phyloP scores from a whole-genome alignment of 1,139 yeast species.

The Groenewaldozyma sp. region DNA sequence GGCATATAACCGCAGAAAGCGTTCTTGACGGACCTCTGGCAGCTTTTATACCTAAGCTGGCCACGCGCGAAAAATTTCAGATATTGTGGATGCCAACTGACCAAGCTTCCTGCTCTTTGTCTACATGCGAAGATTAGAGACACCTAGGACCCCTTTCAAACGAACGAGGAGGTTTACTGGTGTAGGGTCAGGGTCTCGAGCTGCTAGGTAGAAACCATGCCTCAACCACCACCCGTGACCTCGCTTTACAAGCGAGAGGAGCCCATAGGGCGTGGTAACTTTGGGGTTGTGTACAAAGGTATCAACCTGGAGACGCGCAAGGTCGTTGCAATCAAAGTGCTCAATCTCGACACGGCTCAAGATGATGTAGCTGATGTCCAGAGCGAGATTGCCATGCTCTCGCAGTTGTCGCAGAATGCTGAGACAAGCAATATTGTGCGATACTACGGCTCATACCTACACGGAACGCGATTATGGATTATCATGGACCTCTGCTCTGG shows the following conservation, averaged over 20 bases:
- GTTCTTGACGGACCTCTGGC: too few relatives aligned
- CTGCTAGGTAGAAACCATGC: too few relatives aligned
- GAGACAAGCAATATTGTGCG: slow-evolving; percentile 75
- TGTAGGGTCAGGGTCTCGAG: too few relatives aligned
- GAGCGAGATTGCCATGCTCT: slow-evolving; percentile 78
- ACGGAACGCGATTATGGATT: slow-evolving; percentile 90
- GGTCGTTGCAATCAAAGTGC: slow-evolving; percentile 85
- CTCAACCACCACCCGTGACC: slow-evolving; percentile 16
- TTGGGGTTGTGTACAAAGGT: slow-evolving; percentile 90
- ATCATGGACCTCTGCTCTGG: slow-evolving; percentile 98
- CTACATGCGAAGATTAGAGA: too few relatives aligned
- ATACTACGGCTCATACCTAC: slow-evolving; percentile 79
- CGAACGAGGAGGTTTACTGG: too few relatives aligned
- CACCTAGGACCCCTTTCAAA: too few relatives aligned
- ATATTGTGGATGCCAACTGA: too few relatives aligned
- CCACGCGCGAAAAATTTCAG: too few relatives aligned
- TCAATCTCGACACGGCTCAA: slow-evolving; percentile 84
- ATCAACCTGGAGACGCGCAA: slow-evolving; percentile 54
- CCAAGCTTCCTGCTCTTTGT: too few relatives aligned
- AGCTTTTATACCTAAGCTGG: too few relatives aligned
- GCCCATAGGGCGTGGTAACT: slow-evolving; percentile 90
- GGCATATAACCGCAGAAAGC: too few relatives aligned
- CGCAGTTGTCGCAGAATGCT: slow-evolving; percentile 61
- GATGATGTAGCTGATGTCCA: slow-evolving; percentile 95
- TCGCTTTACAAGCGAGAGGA: slow-evolving; percentile 65